Percentiles rank a stretch among this genome's conserved stretches.
phyloP scores from a whole-genome alignment of 2,329 filamentous ascomycete genomes.

The Cercospora brassicicola region DNA sequence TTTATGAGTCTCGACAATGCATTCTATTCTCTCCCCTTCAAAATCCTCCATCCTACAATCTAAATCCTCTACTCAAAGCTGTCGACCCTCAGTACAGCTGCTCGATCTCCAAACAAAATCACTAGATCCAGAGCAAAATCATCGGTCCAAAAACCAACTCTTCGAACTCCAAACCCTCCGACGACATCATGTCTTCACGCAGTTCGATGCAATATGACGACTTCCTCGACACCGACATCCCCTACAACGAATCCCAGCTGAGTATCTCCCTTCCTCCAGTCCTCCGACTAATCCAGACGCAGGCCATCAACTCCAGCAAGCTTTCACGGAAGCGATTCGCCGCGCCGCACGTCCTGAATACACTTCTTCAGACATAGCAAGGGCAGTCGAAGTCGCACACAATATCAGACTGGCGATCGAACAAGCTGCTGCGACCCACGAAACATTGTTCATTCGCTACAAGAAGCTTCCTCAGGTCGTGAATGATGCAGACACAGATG shows the following conservation, averaged over 20 bases:
- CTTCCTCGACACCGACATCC: constrained; percentile 5
- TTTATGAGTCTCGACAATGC: background rate
- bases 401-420: background rate
- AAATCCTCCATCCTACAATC: background rate
- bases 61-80: background rate
- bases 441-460: background rate
- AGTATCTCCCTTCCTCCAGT: background rate
- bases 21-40: background rate
- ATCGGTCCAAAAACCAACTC: background rate
- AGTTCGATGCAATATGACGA: constrained; percentile 3
- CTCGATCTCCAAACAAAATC: background rate
- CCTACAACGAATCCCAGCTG: constrained; percentile 8
- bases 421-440: background rate
- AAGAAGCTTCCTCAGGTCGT: background rate
- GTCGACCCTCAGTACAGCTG: background rate
- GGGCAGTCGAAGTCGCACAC: background rate
- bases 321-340: background rate
- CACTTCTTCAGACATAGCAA: background rate
- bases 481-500: background rate
- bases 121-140: background rate
- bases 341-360: background rate
- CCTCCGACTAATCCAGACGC: background rate
- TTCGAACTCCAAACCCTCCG: background rate
- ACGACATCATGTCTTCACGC: background rate
- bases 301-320: constrained; percentile 4